Evolutionary conservation across 495 filamentous ascomycete genomes (phyloP).

Genomic region (Penicillium coffeae): DNA sequence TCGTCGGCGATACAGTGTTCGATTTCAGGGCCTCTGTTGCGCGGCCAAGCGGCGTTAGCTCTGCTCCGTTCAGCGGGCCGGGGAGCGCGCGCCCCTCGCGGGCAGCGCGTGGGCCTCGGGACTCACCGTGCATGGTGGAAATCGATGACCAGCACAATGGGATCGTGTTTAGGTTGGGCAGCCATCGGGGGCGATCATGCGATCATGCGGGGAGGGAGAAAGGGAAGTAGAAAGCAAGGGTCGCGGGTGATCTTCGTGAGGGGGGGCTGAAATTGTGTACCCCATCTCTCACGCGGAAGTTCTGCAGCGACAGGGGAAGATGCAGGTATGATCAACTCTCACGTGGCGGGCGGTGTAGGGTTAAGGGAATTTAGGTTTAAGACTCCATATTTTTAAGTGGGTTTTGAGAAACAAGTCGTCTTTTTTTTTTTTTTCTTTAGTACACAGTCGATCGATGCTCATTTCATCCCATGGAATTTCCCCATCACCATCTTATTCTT

Average conservation of each 20-base stretch:
- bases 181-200: constrained; percentile 23
- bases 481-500: constrained; percentile 24
- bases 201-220: constrained; percentile 13
- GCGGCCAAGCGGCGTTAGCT: too few relatives aligned
- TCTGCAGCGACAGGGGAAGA: too few relatives aligned
- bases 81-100: too few relatives aligned
- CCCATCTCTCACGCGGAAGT: too few relatives aligned
- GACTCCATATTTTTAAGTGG: too few relatives aligned
- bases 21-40: constrained; percentile 80
- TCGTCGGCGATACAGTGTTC: constrained; percentile 86
- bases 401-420: background rate
- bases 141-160: constrained; percentile 84
- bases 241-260: constrained; percentile 11
- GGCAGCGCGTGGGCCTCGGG: background rate
- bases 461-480: constrained; percentile 12
- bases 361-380: background rate
- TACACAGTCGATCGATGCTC: constrained; percentile 5
- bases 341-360: constrained; percentile 25
- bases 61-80: too few relatives aligned
- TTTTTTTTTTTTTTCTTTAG: constrained; percentile 1
- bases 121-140: constrained; percentile 89
- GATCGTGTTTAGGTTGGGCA: constrained; percentile 33
- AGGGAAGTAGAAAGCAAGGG: constrained; percentile 6
- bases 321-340: constrained; percentile 28
- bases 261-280: constrained; percentile 6